phyloP scores from a whole-genome alignment of 208 protist species.

The Crithidia thermophila region DNA sequence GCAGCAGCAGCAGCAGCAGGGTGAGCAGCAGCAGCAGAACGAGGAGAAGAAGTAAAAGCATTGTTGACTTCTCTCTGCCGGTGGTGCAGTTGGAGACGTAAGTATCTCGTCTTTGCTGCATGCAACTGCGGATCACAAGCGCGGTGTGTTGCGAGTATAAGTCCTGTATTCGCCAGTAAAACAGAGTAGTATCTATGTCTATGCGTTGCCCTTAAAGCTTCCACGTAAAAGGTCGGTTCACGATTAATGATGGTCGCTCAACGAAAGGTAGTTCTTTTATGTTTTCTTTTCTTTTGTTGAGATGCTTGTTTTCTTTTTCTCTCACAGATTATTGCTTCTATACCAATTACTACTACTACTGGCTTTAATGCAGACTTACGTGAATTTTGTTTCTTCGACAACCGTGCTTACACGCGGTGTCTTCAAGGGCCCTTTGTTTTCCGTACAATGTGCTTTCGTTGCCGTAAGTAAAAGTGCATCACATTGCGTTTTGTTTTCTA shows the following conservation, averaged over 20 bases:
- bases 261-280: background rate
- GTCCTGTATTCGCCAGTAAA: too few species aligned
- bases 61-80: conserved; percentile 6
- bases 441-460: too few species aligned
- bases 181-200: too few species aligned
- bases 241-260: too few species aligned
- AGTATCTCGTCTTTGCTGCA: too few species aligned
- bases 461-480: background rate
- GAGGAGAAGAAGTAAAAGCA: conserved; percentile 13
- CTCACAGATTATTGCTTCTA: conserved; percentile 8
- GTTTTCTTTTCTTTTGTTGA: conserved; percentile 14
- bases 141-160: too few species aligned
- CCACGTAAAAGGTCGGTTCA: too few species aligned
- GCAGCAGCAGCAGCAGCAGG: conserved; percentile 4
- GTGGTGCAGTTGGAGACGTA: too few species aligned
- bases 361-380: background rate
- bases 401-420: too few species aligned
- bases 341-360: background rate
- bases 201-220: too few species aligned
- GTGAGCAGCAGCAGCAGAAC: conserved; percentile 15
- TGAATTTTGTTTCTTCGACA: background rate
- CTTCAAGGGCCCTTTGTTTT: too few species aligned
- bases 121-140: too few species aligned
- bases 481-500: background rate
- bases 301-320: conserved; percentile 22